Evolutionary conservation across 495 filamentous ascomycete genomes (phyloP), one percentile per base, ranked within the genome.

Genomic region (Pseudevernia furfuracea): DNA sequence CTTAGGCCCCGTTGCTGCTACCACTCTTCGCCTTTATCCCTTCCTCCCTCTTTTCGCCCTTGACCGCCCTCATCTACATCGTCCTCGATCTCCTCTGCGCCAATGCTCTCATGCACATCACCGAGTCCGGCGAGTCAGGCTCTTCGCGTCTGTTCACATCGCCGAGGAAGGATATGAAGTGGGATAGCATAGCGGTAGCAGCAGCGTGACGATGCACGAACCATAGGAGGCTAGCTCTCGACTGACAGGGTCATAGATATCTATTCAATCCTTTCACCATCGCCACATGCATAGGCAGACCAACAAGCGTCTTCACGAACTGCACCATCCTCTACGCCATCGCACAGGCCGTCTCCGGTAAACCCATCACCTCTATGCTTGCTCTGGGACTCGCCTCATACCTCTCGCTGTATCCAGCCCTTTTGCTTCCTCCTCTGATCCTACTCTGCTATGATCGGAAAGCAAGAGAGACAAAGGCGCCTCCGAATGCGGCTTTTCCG

Each of bases 181-280:
- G 89, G 87, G 88, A 86, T 61, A 86, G 87, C 32, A 79, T 87
- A 62, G 83, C 87, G 3, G 81, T 97, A 60, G 93, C 86, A 37
- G 92, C 94, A 57, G 84, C 86, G 87, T 96, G 82, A 67, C 41
- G 57, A 23, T 52, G n/a, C 37, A 56, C 12, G 32, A 10, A 52
- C 14, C 36, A 58, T 30, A 37, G 23, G 14, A 48, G 41, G 58
- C 41, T 17, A 41, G n/a, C 44, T 48, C 30, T 55, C 60, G 66
- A 60, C 64, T 75, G 48, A 74, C 68, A 32, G 32, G 21, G 4
- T 17, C 15, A 10, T 60, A 92, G 89, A 72, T 96, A 90, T 69
- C 81, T 98, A 14, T 92, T 98, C 76, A 97, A 95, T 75, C 94
- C 94, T 3, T 95, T 96, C 73, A 96, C 93, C 2, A 85, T 97